Conservation (phyloP, 2,329 filamentous ascomycete genomes). For the Penicillium sp. region DNA sequence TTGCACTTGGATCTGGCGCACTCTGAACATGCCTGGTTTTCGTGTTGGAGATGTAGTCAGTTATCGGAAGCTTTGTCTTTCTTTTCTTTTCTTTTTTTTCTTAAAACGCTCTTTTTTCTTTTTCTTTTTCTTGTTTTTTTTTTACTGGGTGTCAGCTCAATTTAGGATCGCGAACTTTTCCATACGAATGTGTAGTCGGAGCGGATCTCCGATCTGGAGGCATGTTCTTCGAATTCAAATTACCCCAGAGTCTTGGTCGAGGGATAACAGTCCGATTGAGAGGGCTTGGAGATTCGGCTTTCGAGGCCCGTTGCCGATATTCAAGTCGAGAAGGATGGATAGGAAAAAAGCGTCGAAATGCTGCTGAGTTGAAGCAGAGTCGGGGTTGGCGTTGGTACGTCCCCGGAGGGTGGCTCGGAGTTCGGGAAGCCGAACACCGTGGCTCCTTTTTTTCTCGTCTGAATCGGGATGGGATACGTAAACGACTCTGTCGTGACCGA, state of each 20-base stretch:
- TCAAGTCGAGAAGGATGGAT: not conserved
- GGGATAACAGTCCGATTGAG: too few relatives aligned
- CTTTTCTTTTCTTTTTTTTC: too few relatives aligned
- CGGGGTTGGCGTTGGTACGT: not conserved
- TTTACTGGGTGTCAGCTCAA: too few relatives aligned
- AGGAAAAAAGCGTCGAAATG: not conserved
- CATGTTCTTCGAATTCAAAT: not conserved
- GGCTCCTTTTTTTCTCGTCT: too few relatives aligned
- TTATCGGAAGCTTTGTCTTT: too few relatives aligned
- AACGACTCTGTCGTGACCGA: too few relatives aligned
- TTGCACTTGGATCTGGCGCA: constrained; percentile 23
- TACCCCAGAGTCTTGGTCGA: too few relatives aligned
- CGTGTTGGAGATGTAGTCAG: too few relatives aligned
- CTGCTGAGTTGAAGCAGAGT: not conserved
- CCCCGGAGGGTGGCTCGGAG: not conserved
- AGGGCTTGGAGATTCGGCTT: not conserved
- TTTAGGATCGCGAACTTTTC: not conserved
- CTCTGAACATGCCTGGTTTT: constrained; percentile 17
- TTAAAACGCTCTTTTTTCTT: too few relatives aligned
- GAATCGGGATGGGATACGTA: too few relatives aligned
- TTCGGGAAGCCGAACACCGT: constrained; percentile 2
- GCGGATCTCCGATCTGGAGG: not conserved
- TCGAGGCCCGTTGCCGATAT: not conserved
- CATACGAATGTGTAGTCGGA: not conserved
- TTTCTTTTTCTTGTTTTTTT: too few relatives aligned